Conservation (phyloP, 2,329 filamentous ascomycete genomes). For the Xylaria sp. region DNA sequence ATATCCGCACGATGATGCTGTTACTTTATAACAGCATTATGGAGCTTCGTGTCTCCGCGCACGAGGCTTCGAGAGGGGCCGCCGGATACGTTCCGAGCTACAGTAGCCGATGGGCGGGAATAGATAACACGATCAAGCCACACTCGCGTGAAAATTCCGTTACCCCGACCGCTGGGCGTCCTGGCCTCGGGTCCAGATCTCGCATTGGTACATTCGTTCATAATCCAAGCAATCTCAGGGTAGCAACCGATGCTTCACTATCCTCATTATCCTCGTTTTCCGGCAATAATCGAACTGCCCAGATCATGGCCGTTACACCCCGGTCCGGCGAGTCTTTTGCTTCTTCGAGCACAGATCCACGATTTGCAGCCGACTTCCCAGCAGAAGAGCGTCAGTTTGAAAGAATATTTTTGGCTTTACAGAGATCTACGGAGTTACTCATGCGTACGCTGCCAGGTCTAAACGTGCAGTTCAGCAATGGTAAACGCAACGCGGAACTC, state of each 20-base stretch:
- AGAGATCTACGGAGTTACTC: constrained; percentile 77
- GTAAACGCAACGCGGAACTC: constrained; percentile 71
- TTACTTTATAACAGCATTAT: constrained; percentile 74
- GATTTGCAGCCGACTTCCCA: constrained; percentile 69
- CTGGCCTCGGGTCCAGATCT: constrained; percentile 52
- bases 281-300: constrained; percentile 61
- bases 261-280: constrained; percentile 62
- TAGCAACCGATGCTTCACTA: constrained; percentile 64
- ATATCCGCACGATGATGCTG: constrained; percentile 72
- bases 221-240: constrained; percentile 64
- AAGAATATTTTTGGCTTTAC: constrained; percentile 80
- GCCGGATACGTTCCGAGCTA: constrained; percentile 41
- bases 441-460: constrained; percentile 76
- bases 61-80: constrained; percentile 45
- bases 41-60: constrained; percentile 67
- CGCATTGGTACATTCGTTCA: constrained; percentile 55
- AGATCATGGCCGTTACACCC: constrained; percentile 72
- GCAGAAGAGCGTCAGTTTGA: constrained; percentile 87
- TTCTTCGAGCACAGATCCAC: constrained; percentile 61
- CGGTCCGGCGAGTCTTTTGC: constrained; percentile 84
- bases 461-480: constrained; percentile 71
- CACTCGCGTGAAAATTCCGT: constrained; percentile 63
- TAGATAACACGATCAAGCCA: constrained; percentile 61
- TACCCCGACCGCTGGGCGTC: constrained; percentile 63
- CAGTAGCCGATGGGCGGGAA: constrained; percentile 45